Percentiles rank a stretch among this genome's conserved stretches.
phyloP scores from a whole-genome alignment of 2,329 filamentous ascomycete species.

The Apiospora phragmitis region DNA sequence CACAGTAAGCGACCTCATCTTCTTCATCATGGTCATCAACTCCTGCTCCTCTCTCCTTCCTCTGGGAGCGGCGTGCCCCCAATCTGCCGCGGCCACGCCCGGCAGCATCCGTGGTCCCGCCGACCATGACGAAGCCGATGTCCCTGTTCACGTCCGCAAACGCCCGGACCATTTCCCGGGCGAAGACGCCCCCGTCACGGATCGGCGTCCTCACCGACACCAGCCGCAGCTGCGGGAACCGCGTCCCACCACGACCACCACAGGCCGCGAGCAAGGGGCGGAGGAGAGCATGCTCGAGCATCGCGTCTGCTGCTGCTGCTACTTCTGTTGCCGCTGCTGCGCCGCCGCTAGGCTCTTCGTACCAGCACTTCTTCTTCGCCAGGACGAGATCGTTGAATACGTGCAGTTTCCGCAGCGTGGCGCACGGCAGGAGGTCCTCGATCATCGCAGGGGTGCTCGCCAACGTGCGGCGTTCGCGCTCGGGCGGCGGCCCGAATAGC shows the following conservation, averaged over 20 bases:
- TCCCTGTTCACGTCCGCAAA: background rate
- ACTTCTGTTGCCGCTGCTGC: too few relatives aligned
- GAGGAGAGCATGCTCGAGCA: background rate
- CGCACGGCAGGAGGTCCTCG: background rate
- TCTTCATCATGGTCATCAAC: background rate
- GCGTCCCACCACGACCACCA: background rate
- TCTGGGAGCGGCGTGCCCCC: background rate
- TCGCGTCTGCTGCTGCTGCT: background rate
- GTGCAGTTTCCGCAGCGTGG: background rate
- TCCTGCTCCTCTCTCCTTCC: background rate
- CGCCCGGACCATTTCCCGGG: background rate
- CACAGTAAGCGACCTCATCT: background rate
- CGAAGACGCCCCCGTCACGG: background rate
- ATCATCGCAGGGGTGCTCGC: background rate
- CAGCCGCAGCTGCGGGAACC: background rate
- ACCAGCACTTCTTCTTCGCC: fast-evolving
- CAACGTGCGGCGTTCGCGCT: background rate
- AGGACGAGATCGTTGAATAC: background rate
- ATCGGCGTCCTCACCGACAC: background rate
- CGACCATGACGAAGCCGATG: background rate
- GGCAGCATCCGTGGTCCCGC: background rate
- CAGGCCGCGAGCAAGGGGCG: background rate
- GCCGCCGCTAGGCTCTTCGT: background rate
- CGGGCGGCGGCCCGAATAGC: background rate
- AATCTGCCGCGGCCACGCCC: background rate